Conservation (phyloP, 2,329 filamentous ascomycete species). For the Penicillium freii region DNA sequence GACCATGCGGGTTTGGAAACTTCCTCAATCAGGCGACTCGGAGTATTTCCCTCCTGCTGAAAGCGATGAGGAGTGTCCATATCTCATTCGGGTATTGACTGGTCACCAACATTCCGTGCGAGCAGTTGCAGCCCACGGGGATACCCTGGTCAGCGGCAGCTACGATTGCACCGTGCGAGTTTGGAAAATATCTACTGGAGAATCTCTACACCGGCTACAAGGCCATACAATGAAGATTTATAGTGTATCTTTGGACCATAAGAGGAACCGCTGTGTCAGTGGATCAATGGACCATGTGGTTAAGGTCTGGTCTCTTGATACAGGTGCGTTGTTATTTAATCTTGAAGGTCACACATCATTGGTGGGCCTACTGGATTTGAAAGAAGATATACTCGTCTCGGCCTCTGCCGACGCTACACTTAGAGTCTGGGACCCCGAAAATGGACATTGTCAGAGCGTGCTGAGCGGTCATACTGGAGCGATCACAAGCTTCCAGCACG, state of each 20-base stretch:
- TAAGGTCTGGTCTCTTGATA: conserved; percentile 94
- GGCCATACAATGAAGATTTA: conserved; percentile 94
- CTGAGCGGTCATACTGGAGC: conserved; percentile 91
- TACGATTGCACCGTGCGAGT: conserved; percentile 94
- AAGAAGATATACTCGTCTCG: conserved; percentile 85
- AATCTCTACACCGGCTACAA: conserved; percentile 75
- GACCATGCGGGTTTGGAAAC: conserved; percentile 90
- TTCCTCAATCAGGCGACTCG: conserved; percentile 75
- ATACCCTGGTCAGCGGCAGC: conserved; percentile 91
- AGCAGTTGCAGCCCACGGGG: conserved; percentile 89
- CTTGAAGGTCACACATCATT: conserved; percentile 93
- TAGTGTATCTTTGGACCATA: conserved; percentile 88
- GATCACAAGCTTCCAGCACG: conserved; percentile 98
- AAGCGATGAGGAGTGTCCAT: conserved; percentile 76
- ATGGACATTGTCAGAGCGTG: conserved; percentile 81
- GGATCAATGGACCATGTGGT: conserved; percentile 98
- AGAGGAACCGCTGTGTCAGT: conserved; percentile 91
- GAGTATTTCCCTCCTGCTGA: conserved; percentile 72
- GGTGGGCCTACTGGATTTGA: conserved; percentile 85
- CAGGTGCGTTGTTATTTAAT: conserved; percentile 79
- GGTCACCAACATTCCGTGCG: conserved; percentile 93
- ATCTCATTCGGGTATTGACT: conserved; percentile 81
- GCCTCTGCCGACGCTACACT: conserved; percentile 93
- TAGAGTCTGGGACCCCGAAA: conserved; percentile 94
- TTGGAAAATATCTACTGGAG: conserved; percentile 95